Base-by-base conservation (phyloP, 257 asterid species). In the Solanum chilense region DNA sequence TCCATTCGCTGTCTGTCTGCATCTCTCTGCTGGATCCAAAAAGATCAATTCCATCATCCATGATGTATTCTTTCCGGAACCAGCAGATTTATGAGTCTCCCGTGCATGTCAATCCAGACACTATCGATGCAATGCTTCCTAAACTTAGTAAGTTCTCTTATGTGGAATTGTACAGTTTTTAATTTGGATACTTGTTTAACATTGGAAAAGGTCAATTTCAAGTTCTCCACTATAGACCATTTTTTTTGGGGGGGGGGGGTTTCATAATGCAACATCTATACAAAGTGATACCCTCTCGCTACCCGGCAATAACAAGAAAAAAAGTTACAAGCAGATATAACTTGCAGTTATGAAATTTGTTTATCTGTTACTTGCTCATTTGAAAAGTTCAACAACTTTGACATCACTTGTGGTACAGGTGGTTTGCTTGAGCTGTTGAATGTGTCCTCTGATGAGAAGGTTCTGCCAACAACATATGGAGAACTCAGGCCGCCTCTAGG, bases 401-500 rank as follows among this genome's bases (percentile, higher is more conserved):
- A 41, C 49, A 21, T 74, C 45, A 88, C 83, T 89, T 88, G 11
- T 91, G 80, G 68, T 87, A 86, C 96, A 97, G 99, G 94, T 86
- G 95, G 95, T 89, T 91, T 97, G 91, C 92, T 97, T 89, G 85
- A 86, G 91, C 93, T 97, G 89, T 90, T 97, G 91, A 92, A 90
- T 88, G 93, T 95, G 85, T 94, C 98, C 47, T 90, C 93, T 74
- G 99, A 97, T 86, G 98, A 93, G 86, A 97, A 91, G 91, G 85
- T 93, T 78, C 91, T 96, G 77, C 97, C 95, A 49, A 90, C 95
- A 86, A 91, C 99, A 20, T 97, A 93, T 91, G 99, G 99, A 86
- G 98, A 95, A 92, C 88, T 97, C 88, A 94, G 92, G 91, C 99
- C 99, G 58, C 99, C 99, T 90, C 98, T 97, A 47, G 99, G 99